Percentiles rank a stretch among this genome's conserved stretches.
phyloP scores from a whole-genome alignment of 176 grass and related monocot species.

The Aegilops longissima region DNA sequence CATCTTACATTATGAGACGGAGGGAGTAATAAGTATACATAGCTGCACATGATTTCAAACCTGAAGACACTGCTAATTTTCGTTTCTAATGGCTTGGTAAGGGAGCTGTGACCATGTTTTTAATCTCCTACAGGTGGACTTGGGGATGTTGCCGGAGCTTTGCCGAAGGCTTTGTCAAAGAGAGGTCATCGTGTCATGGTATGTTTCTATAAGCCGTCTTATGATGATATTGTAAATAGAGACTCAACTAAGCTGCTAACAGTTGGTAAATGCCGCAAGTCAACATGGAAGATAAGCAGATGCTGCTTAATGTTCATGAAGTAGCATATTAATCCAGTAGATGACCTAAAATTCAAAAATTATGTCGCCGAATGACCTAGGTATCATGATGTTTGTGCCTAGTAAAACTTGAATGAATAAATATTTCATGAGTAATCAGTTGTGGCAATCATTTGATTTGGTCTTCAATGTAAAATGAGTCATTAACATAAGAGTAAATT shows the following conservation, averaged over 20 bases:
- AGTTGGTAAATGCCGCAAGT: slow-evolving; percentile 16
- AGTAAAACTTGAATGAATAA: neutral
- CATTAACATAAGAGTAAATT: neutral
- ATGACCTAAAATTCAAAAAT: slow-evolving; percentile 17
- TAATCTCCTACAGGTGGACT: slow-evolving; percentile 71
- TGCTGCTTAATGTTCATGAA: neutral
- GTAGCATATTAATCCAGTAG: neutral
- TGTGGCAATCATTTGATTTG: neutral
- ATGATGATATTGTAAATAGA: slow-evolving; percentile 32
- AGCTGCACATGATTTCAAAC: neutral
- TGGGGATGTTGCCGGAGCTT: slow-evolving; percentile 95
- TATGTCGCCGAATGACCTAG: neutral
- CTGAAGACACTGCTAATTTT: slow-evolving; percentile 3
- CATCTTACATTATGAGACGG: too few species aligned
- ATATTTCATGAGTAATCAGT: neutral
- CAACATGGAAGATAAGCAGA: slow-evolving; percentile 6
- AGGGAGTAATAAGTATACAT: neutral
- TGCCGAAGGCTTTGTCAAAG: slow-evolving; percentile 89
- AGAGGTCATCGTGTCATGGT: slow-evolving; percentile 99
- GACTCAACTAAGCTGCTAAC: slow-evolving; percentile 32
- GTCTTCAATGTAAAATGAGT: neutral
- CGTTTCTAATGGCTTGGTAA: neutral
- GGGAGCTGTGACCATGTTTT: slow-evolving; percentile 29
- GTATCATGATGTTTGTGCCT: neutral
- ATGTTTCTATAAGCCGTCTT: slow-evolving; percentile 32